Conservation (phyloP, 495 filamentous ascomycete genomes). For the Penicillium egyptiacum region DNA sequence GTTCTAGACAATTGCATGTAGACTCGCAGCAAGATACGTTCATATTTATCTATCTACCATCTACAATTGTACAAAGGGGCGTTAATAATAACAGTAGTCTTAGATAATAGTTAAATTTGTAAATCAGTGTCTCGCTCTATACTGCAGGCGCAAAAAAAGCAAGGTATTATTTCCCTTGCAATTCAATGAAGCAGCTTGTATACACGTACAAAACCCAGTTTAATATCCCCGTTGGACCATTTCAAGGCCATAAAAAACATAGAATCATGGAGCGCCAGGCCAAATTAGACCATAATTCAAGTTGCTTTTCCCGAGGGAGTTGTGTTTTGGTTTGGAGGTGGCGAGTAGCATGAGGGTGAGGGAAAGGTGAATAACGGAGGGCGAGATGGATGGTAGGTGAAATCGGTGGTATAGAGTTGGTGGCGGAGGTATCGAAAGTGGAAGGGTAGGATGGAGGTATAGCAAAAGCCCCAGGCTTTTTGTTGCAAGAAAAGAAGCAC, state of each 20-base stretch:
- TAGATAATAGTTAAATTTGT: conserved; percentile 1
- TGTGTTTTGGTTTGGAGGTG: background rate
- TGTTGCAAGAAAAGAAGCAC: conserved; percentile 20
- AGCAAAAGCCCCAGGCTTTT: conserved; percentile 32
- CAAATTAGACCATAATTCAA: conserved; percentile 9
- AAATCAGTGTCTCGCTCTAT: conserved; percentile 7
- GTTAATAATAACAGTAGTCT: background rate
- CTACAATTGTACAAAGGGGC: background rate
- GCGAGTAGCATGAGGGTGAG: background rate
- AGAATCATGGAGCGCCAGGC: conserved; percentile 14
- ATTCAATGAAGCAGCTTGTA: conserved; percentile 1
- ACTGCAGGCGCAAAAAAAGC: conserved; percentile 7
- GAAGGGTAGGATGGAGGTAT: conserved; percentile 7
- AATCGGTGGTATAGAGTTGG: background rate
- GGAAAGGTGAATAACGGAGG: background rate
- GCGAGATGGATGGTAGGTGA: background rate
- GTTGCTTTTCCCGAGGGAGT: conserved; percentile 10
- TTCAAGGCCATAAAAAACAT: conserved; percentile 3
- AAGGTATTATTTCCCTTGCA: background rate
- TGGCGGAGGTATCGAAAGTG: background rate
- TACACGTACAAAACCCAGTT: conserved; percentile 3
- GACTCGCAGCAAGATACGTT: background rate
- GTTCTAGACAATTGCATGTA: background rate
- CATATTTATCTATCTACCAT: background rate
- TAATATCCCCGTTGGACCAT: conserved; percentile 1